These are phyloP conservation scores for Scheffersomyces cryptocercus DNA, from an alignment of 1,139 yeast species.

Conservation along the genomic window DNA sequence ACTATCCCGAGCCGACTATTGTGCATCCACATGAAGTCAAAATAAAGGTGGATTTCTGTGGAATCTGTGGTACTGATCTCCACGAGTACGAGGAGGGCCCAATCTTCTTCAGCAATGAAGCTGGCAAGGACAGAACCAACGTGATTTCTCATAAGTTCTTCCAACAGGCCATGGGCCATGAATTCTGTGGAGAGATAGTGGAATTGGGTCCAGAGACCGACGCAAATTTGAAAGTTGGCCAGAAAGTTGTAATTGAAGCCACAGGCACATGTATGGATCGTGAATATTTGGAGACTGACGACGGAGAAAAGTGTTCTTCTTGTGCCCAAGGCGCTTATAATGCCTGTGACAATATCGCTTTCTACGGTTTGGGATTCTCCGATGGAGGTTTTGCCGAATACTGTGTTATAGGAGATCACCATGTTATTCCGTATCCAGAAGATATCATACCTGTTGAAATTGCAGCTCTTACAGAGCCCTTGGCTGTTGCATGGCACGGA, in stretches of 20 bases:
- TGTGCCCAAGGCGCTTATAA: constrained; percentile 47
- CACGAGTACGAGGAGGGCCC: constrained; percentile 8
- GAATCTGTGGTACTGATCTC: constrained; percentile 8
- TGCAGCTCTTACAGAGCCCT: constrained; percentile 47
- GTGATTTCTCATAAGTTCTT: constrained; percentile 3
- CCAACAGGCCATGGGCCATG: constrained; percentile 9
- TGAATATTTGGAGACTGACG: constrained; percentile 21
- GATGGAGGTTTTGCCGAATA: constrained; percentile 50
- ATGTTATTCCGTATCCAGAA: constrained; percentile 35
- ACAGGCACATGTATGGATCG: constrained; percentile 51
- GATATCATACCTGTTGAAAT: constrained; percentile 41
- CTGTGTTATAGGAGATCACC: constrained; percentile 36
- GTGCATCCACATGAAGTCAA: constrained; percentile 3
- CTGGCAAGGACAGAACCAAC: background rate
- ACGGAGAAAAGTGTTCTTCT: constrained; percentile 36
- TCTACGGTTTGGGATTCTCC: constrained; percentile 45
- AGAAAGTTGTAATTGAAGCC: constrained; percentile 48
- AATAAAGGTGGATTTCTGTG: constrained; percentile 5
- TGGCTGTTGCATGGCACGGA: constrained; percentile 52
- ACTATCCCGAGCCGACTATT: constrained; percentile 4
- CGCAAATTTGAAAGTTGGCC: constrained; percentile 5
- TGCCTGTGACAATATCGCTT: constrained; percentile 45
- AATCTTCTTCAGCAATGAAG: constrained; percentile 1
- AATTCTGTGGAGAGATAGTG: constrained; percentile 8
- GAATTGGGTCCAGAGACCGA: constrained; percentile 5